phyloP scores from a whole-genome alignment of 2,329 filamentous ascomycete genomes.

The Colletotrichum lupini region DNA sequence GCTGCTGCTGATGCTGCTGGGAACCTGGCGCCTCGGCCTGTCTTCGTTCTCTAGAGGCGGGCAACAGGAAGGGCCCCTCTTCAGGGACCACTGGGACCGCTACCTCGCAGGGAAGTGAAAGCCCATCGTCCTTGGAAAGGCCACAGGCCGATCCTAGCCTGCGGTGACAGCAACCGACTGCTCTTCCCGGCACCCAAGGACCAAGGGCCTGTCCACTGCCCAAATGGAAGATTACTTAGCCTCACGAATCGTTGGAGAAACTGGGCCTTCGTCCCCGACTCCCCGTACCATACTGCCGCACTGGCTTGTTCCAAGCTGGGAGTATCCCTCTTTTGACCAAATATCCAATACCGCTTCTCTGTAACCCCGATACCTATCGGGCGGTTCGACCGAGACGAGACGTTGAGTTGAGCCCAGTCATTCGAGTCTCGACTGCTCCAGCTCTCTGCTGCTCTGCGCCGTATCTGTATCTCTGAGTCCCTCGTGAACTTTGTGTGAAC shows the following conservation, averaged over 20 bases:
- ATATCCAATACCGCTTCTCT: conserved; percentile 23
- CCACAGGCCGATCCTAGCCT: conserved; percentile 24
- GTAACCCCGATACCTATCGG: conserved; percentile 16
- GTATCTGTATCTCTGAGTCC: not conserved
- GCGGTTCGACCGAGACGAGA: conserved; percentile 18
- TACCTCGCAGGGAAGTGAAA: conserved; percentile 3
- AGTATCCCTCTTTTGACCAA: conserved; percentile 19
- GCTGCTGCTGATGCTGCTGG: not conserved
- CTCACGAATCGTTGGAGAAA: conserved; percentile 25
- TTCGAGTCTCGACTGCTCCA: not conserved
- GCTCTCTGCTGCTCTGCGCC: not conserved
- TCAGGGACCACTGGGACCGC: conserved; percentile 2
- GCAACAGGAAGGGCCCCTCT: conserved; percentile 15
- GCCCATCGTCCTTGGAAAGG: not conserved
- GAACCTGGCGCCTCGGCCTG: not conserved
- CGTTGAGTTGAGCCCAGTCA: not conserved
- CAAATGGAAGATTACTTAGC: conserved; percentile 24
- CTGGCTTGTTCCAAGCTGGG: conserved; percentile 15
- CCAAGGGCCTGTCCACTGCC: not conserved
- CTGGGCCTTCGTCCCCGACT: not conserved
- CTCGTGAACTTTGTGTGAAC: not conserved
- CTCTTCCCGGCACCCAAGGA: conserved; percentile 18
- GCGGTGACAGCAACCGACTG: conserved; percentile 15
- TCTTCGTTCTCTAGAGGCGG: not conserved
- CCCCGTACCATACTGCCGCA: not conserved